phyloP scores from a whole-genome alignment of 768 basidiomycete genomes.

The Scleroderma citrinum region DNA sequence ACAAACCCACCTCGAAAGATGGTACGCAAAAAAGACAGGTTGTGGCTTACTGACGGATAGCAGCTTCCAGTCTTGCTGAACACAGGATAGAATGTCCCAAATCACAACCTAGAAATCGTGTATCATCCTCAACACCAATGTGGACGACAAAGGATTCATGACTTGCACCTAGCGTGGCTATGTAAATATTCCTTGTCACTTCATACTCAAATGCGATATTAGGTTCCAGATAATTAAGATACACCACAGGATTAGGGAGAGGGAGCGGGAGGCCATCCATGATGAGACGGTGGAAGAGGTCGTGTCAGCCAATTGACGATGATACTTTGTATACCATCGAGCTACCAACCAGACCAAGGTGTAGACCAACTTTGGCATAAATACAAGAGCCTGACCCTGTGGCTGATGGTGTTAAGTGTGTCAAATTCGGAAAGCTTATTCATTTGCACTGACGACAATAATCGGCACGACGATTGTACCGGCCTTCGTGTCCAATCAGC shows the following conservation, averaged over 20 bases:
- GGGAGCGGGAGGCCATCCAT: not conserved
- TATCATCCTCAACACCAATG: not conserved
- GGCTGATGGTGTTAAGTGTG: too few species aligned
- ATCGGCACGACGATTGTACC: too few species aligned
- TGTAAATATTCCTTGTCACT: not conserved
- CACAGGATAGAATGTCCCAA: not conserved
- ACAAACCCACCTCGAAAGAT: not conserved
- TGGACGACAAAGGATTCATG: not conserved
- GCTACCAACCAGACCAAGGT: too few species aligned
- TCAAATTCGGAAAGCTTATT: too few species aligned
- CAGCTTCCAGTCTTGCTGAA: not conserved
- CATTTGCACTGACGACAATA: too few species aligned
- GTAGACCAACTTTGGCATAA: too few species aligned
- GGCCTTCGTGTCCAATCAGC: too few species aligned
- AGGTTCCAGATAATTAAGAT: not conserved
- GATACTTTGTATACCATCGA: too few species aligned
- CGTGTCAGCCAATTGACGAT: too few species aligned
- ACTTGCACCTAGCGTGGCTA: not conserved
- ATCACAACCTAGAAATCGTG: not conserved
- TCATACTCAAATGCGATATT: not conserved
- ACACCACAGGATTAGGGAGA: constrained; percentile 1
- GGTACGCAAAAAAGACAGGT: constrained; percentile 1
- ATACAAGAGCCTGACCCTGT: too few species aligned
- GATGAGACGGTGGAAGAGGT: too few species aligned
- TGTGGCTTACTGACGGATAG: not conserved